Evolutionary conservation across 768 basidiomycete species (phyloP).

Genomic region (Lepiota venenata): DNA sequence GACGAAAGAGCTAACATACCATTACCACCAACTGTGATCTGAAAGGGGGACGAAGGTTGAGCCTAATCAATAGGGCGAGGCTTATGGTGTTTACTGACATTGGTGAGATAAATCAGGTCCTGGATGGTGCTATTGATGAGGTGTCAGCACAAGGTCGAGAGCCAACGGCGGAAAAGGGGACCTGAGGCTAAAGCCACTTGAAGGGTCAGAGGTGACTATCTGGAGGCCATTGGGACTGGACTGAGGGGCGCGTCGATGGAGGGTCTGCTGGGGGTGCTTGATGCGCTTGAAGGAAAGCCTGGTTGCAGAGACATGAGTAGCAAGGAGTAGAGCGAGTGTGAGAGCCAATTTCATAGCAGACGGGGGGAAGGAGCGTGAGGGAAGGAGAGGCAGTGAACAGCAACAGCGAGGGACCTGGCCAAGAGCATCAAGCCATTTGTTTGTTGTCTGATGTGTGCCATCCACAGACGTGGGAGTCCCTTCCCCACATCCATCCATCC

Average conservation of each 20-base stretch:
- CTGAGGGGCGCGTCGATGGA: conserved; percentile 35
- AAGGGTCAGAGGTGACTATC: conserved; percentile 27
- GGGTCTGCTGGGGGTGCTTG: conserved; percentile 25
- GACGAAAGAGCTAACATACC: conserved; percentile 35
- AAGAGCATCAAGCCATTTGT: neutral
- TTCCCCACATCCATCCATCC: neutral
- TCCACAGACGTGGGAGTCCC: neutral
- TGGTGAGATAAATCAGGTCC: conserved; percentile 77
- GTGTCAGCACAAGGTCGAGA: conserved; percentile 13
- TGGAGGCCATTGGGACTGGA: conserved; percentile 27
- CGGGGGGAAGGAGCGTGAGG: conserved; percentile 23
- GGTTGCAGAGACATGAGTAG: conserved; percentile 34
- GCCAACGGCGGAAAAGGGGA: conserved; percentile 22
- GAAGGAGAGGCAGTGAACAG: conserved; percentile 18
- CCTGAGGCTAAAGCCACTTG: conserved; percentile 41
- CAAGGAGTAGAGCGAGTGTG: conserved; percentile 34
- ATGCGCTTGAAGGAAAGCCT: conserved; percentile 45
- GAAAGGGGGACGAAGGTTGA: conserved; percentile 12
- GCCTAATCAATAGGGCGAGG: conserved; percentile 4
- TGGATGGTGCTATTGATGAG: conserved; percentile 53
- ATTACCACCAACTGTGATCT: conserved; percentile 66
- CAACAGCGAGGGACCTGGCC: conserved; percentile 10
- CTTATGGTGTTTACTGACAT: conserved; percentile 53
- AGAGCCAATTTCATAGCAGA: conserved; percentile 40
- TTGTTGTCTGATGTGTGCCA: neutral